These are phyloP conservation scores for Mollisia scopiformis DNA, from an alignment of 2,329 filamentous ascomycete genomes.

Conservation along the genomic window DNA sequence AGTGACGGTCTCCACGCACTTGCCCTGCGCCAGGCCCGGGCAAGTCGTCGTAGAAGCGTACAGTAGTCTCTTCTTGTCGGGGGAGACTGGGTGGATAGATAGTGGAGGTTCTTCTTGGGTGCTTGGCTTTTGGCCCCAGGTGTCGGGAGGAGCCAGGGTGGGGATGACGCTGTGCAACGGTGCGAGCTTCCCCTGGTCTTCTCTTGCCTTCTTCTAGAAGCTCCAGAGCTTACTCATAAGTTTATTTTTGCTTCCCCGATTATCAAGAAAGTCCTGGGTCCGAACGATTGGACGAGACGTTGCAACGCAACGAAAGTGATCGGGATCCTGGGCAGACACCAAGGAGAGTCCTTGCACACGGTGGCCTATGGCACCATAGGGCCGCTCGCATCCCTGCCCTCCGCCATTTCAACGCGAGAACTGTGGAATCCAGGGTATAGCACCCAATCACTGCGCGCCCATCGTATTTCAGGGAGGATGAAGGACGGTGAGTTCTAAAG, in stretches of 20 bases:
- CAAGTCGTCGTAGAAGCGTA: background rate
- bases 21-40: background rate
- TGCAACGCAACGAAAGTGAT: background rate
- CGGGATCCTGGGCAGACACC: background rate
- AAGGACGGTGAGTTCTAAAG: no score
- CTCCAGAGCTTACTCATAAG: constrained; percentile 34
- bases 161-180: background rate
- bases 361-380: no score
- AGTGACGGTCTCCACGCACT: background rate
- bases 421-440: constrained; percentile 7
- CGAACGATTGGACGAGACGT: constrained; percentile 3
- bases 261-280: constrained; percentile 17
- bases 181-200: background rate
- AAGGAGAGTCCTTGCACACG: no score
- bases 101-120: no score
- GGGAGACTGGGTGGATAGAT: no score
- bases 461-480: no score
- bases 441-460: constrained; percentile 10
- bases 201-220: constrained; percentile 5
- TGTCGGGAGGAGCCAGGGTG: background rate
- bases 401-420: no score
- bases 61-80: no score
- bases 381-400: no score
- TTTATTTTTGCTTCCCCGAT: constrained; percentile 31
- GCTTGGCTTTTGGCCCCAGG: background rate